Conservation (phyloP, 768 basidiomycete species). For the Panaeolus cyanescens region DNA sequence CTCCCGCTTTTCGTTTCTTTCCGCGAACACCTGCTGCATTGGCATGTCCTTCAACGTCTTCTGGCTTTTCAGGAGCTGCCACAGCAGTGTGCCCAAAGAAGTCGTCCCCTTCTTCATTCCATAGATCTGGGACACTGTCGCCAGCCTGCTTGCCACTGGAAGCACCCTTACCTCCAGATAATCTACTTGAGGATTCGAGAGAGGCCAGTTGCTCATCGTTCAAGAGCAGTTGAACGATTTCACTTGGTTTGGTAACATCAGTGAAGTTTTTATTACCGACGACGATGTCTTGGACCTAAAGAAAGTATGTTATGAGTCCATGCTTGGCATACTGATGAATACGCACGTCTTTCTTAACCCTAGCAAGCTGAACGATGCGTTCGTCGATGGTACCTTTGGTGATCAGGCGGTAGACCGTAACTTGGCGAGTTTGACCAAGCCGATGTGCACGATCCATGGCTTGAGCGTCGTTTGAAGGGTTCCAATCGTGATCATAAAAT, state of each 20-base stretch:
- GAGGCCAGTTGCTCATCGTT: conserved; percentile 92
- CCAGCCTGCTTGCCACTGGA: conserved; percentile 28
- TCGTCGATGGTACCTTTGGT: conserved; percentile 96
- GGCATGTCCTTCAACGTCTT: conserved; percentile 39
- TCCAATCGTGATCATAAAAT: conserved; percentile 96
- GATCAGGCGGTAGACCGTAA: conserved; percentile 94
- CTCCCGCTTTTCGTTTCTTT: conserved; percentile 42
- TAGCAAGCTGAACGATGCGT: conserved; percentile 93
- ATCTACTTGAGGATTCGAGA: conserved; percentile 49
- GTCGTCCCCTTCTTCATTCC: conserved; percentile 87
- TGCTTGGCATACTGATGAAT: background rate
- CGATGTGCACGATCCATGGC: conserved; percentile 99
- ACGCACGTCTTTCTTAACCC: conserved; percentile 94
- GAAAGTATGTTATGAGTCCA: conserved; percentile 9
- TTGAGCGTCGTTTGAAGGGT: conserved; percentile 96
- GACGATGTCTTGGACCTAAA: conserved; percentile 96
- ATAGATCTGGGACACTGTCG: conserved; percentile 61
- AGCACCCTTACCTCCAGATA: conserved; percentile 27
- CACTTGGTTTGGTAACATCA: conserved; percentile 91
- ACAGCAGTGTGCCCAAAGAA: conserved; percentile 69
- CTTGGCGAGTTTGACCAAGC: conserved; percentile 94
- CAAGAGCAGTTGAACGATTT: conserved; percentile 92
- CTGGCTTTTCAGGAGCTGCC: conserved; percentile 30
- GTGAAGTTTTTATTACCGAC: conserved; percentile 96
- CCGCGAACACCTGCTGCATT: conserved; percentile 35